These are phyloP conservation scores for Marvania coccoides DNA, from an alignment of 139 green algal species.

Conservation along the genomic window DNA sequence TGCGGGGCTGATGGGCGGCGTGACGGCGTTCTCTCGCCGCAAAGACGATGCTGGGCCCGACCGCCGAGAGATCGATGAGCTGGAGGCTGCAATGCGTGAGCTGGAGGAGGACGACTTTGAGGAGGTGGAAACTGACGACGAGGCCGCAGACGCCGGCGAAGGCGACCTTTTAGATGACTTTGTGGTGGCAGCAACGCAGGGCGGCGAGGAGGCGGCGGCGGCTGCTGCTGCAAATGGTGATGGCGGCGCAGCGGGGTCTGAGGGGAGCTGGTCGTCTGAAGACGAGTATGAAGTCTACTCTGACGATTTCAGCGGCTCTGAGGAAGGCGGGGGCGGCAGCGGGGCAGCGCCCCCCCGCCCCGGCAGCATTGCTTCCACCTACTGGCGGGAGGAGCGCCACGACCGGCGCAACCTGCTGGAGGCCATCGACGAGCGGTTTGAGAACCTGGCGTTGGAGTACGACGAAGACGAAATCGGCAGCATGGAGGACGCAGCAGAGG, in stretches of 20 bases:
- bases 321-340: background rate
- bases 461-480: slow-evolving; percentile 65
- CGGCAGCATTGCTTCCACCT: slow-evolving; percentile 58
- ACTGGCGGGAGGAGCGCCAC: slow-evolving; percentile 60
- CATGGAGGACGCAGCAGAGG: slow-evolving; percentile 48
- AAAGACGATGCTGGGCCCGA: slow-evolving; percentile 2
- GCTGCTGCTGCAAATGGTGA: background rate
- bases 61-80: slow-evolving; percentile 24
- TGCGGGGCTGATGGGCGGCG: slow-evolving; percentile 27
- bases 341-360: background rate
- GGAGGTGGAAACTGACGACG: background rate
- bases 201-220: background rate
- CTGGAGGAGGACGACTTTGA: slow-evolving; percentile 16
- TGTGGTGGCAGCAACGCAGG: slow-evolving; percentile 40
- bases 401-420: slow-evolving; percentile 46
- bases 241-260: slow-evolving; percentile 4
- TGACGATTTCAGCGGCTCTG: background rate
- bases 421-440: slow-evolving; percentile 57
- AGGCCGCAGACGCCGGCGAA: slow-evolving; percentile 6
- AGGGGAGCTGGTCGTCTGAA: background rate
- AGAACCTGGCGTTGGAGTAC: slow-evolving; percentile 62
- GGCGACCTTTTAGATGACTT: slow-evolving; percentile 68
- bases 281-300: background rate
- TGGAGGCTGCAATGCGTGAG: slow-evolving; percentile 28
- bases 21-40: slow-evolving; percentile 42